Percentiles rank a stretch among this genome's conserved stretches.
Evolutionary conservation across 164 flowering plant genomes (phyloP).

Genomic region (Magnolia officinalis): DNA sequence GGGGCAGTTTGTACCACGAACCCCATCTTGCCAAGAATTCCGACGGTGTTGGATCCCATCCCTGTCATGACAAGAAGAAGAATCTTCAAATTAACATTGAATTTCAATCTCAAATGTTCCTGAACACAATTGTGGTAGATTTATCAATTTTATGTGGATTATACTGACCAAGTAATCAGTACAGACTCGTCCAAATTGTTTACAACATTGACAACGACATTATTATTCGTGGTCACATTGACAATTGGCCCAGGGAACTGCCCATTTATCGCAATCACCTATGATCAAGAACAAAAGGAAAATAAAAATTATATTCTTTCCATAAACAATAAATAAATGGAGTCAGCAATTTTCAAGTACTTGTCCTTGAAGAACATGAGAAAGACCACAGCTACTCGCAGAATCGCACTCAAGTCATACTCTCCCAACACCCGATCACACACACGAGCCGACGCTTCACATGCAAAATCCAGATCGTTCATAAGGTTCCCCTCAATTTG

Average conservation of each 20-base stretch:
- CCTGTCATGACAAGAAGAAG: slow-evolving; percentile 37
- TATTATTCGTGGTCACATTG: slow-evolving; percentile 80
- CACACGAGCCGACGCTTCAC: not conserved
- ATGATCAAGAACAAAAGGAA: slow-evolving; percentile 20
- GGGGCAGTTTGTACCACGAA: slow-evolving; percentile 91
- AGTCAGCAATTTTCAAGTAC: not conserved
- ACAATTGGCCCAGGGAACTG: slow-evolving; percentile 86
- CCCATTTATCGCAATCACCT: slow-evolving; percentile 88
- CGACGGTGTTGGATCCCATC: slow-evolving; percentile 76
- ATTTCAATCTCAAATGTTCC: not conserved
- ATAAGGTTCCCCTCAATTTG: not conserved
- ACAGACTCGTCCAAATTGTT: slow-evolving; percentile 81
- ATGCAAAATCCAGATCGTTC: not conserved
- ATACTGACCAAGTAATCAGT: slow-evolving; percentile 68
- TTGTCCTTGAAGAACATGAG: not conserved
- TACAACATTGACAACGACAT: slow-evolving; percentile 67
- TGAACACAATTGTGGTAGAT: not conserved
- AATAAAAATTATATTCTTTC: not conserved
- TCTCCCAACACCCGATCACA: not conserved
- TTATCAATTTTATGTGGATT: not conserved
- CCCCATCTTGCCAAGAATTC: slow-evolving; percentile 96
- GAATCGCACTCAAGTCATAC: not conserved
- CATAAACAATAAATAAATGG: not conserved
- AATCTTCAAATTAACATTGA: not conserved
- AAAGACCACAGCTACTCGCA: too few relatives aligned